Evolutionary conservation across 257 asterid genomes (phyloP), one percentile per base, ranked within the genome.

Genomic region (Euphrasia confusa): DNA sequence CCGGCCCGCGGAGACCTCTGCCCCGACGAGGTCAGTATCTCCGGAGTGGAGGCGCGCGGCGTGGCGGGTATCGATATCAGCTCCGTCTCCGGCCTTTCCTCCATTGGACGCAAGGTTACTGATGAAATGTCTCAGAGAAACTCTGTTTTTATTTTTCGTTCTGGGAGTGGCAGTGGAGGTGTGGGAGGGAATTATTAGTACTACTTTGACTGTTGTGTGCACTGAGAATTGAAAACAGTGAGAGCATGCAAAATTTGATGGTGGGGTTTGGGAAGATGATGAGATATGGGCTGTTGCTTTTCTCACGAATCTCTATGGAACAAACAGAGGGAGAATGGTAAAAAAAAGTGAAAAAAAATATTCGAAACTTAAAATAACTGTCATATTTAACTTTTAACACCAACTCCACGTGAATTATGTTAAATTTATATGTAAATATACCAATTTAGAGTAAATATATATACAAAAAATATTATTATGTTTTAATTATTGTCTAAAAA

Each of bases 31-130:
- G 99, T 93, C 10, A 83, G 82, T 27, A 93, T 89, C 75, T 93
- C 99, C 58, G 99, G 99, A 67, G 99, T 93, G 45, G 95, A 89
- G 50, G 93, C 94, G 49, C 96, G 84, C 14, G 99, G 99, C 0
- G 97, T 89, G 1, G 97, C 97, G 44, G 99, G 99, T 12, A 89
- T 84, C 2, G 99, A 93, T 50, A 93, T 83, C 10, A 93, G 86
- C 82, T 93, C 99, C 0, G 97, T 85, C n/a, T 89, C 99, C 14
- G 94, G 92, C 73, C 95, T 72, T 52, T 93, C 99, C 79, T 89
- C 99, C 99, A 50, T 18, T 18, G 49, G 10, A 33, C 28, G 65
- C 47, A 62, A 62, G 39, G 9, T 49, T 8, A 48, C 26, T 49
- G 68, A 63, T 2, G 52, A 17, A 54, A 65, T 12, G 60, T 8